Evolutionary conservation across 1,284 basidiomycete species (phyloP).

Genomic region (Schizophyllum amplum): DNA sequence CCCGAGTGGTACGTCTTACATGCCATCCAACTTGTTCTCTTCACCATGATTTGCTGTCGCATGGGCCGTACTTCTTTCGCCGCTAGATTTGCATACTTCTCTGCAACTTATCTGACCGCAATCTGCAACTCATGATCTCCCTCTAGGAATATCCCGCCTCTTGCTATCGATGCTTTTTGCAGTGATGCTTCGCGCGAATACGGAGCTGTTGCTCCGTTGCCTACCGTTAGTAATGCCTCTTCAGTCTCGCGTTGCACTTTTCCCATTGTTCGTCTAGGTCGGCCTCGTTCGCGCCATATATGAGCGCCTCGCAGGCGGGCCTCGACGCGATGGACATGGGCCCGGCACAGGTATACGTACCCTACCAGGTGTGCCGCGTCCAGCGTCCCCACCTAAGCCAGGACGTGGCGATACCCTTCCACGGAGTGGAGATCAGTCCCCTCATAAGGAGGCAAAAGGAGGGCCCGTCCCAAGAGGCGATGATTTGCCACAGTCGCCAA

Average conservation of each 20-base stretch:
- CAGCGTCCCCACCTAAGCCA: not conserved
- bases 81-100: too few relatives aligned
- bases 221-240: not conserved
- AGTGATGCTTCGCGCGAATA: slow-evolving; percentile 33
- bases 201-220: slow-evolving; percentile 40
- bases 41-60: too few relatives aligned
- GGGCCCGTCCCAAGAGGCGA: too few relatives aligned
- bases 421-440: too few relatives aligned
- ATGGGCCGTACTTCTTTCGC: too few relatives aligned
- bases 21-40: too few relatives aligned
- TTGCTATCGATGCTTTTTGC: not conserved
- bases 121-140: too few relatives aligned
- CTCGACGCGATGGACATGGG: not conserved
- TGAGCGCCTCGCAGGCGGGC: not conserved
- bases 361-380: not conserved
- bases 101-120: too few relatives aligned
- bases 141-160: not conserved
- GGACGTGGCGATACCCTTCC: too few relatives aligned
- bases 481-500: too few relatives aligned
- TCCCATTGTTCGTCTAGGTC: not conserved
- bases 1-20: too few relatives aligned
- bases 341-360: not conserved
- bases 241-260: not conserved
- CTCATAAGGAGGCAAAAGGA: too few relatives aligned
- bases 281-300: not conserved